Conservation (phyloP, 1,284 basidiomycete genomes). For the Somion occarium region DNA sequence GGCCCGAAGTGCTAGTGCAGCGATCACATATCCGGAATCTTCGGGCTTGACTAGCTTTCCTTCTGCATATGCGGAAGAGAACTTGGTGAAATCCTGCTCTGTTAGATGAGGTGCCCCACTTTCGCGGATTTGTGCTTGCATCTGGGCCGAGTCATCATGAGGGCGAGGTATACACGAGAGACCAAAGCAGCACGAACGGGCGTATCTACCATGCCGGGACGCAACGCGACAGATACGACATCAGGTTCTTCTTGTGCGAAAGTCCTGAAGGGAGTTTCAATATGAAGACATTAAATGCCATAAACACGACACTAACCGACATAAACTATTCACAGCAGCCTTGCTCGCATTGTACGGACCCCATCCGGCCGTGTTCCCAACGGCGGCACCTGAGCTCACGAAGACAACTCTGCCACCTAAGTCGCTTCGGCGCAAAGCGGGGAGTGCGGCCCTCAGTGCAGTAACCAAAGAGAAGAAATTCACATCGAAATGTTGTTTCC, state of each 20-base stretch:
- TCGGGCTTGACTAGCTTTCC: slow-evolving; percentile 69
- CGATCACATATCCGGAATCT: slow-evolving; percentile 73
- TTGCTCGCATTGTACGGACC: slow-evolving; percentile 77
- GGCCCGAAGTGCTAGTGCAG: slow-evolving; percentile 56
- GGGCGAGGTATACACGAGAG: too few relatives aligned
- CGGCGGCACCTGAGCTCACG: slow-evolving; percentile 78
- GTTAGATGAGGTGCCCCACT: slow-evolving; percentile 46
- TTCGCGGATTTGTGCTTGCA: slow-evolving; percentile 58
- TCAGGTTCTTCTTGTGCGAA: slow-evolving; percentile 76
- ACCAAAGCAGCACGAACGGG: slow-evolving; percentile 42
- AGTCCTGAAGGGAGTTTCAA: slow-evolving; percentile 45
- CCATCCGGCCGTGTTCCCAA: slow-evolving; percentile 65
- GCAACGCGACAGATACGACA: slow-evolving; percentile 70
- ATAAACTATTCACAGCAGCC: slow-evolving; percentile 83
- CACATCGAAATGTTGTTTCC: slow-evolving; percentile 69
- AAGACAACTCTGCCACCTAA: slow-evolving; percentile 68
- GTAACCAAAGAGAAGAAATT: slow-evolving; percentile 82
- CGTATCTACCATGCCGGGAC: slow-evolving; percentile 85
- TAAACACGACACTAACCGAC: slow-evolving; percentile 40
- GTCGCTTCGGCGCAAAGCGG: slow-evolving; percentile 59
- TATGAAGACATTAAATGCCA: not conserved
- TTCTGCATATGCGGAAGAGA: slow-evolving; percentile 55
- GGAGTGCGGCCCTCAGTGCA: slow-evolving; percentile 60
- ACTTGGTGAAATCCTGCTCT: slow-evolving; percentile 46
- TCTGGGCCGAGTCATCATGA: too few relatives aligned